Evolutionary conservation across 805 yeast genomes (phyloP), one percentile per base, ranked within the genome.

Genomic region (Saturnispora halmiae): DNA sequence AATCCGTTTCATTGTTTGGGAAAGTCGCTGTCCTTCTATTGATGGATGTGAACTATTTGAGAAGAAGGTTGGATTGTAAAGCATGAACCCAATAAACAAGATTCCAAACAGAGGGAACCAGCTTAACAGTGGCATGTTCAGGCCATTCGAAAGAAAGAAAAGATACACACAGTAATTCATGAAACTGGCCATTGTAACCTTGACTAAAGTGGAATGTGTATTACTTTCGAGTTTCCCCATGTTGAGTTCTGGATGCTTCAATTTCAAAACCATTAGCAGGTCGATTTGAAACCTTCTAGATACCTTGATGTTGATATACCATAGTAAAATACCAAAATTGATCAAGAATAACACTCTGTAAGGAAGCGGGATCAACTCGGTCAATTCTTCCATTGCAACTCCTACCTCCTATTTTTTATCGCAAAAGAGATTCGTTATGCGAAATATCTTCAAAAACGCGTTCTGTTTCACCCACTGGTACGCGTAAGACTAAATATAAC

Each of bases 1-100:
- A 4, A 83, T 64, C 38, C 94, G 63, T 38, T 61, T 62, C 30
- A 77, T 47, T 0, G 84, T 73, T 16, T 67, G 53, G 32, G 63
- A 54, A 15, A 79, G 58, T 30, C 85, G 56, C 42, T 60, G 65
- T 2, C 73, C 67, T 56, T 64, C 57, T 3, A 46, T 38, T 2
- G 60, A 49, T 16, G 38, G 28, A 22, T 39, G 36, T 4, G 40
- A 45, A 49, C 37, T 46, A 22, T 36, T 55, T n/a, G 41, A 29
- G 27, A 42, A 43, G 34, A 31, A 43, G 46, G 49, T 48, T 36
- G 59, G 71, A 46, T 56, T 62, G 50, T 69, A 59, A 30, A 68
- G 52, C 18, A 55, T 54, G 34, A 44, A 53, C 38, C 66, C 60
- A 13, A 67, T 56, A 27, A 54, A 47, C 2, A 56, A 41, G 34